These are phyloP conservation scores for Cystobasidiaceae sp. DNA, from an alignment of 1,284 basidiomycete genomes.

Conservation along the genomic window DNA sequence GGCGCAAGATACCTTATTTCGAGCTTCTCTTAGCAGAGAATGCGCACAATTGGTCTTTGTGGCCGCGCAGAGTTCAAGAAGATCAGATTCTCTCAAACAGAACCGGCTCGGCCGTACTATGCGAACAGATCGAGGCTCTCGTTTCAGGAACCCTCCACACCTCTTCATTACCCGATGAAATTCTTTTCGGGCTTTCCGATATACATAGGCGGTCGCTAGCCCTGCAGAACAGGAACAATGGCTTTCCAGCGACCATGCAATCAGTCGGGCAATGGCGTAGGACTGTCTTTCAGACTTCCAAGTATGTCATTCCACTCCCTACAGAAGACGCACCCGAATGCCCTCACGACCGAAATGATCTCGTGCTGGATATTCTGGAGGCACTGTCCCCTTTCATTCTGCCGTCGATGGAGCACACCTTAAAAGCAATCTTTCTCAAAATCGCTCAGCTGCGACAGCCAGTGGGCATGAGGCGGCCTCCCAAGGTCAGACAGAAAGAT, in stretches of 20 bases:
- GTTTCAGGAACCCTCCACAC: neutral
- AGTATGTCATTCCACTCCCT: constrained; percentile 1
- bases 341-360: constrained; percentile 4
- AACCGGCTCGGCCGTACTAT: neutral
- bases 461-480: constrained; percentile 1
- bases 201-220: neutral
- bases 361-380: constrained; percentile 14
- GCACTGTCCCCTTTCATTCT: neutral
- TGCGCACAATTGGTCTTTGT: constrained; percentile 8
- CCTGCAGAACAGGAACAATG: neutral
- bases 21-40: constrained; percentile 15
- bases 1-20: neutral
- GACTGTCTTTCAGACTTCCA: constrained; percentile 3
- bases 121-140: neutral
- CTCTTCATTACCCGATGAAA: constrained; percentile 8
- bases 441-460: neutral
- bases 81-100: neutral
- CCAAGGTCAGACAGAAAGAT: neutral
- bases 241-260: neutral
- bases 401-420: neutral
- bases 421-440: constrained; percentile 12
- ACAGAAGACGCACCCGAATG: neutral
- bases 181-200: neutral
- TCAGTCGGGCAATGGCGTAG: neutral
- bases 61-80: neutral